phyloP scores from a whole-genome alignment of 306 rosid species.

The Castanea sativa region DNA sequence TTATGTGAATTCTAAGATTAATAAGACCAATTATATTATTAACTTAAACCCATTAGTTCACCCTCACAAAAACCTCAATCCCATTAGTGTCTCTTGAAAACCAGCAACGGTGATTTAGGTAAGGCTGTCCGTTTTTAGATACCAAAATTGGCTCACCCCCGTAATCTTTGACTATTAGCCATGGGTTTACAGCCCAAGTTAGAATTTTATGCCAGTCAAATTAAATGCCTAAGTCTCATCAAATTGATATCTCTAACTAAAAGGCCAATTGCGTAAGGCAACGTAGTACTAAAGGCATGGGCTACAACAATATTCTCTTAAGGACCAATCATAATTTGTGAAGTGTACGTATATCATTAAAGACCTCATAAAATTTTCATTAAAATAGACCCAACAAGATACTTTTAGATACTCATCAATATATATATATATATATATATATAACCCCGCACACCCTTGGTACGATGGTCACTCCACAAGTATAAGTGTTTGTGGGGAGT shows the following conservation, averaged over 20 bases:
- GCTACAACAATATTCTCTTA: background rate
- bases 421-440: too few species aligned
- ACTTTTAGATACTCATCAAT: too few species aligned
- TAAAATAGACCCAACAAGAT: too few species aligned
- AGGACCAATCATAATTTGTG: background rate
- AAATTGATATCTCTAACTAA: background rate
- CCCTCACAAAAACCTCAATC: background rate
- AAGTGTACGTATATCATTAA: background rate
- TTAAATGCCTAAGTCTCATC: background rate
- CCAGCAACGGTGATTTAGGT: constrained; percentile 25
- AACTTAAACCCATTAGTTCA: background rate
- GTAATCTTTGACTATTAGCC: background rate
- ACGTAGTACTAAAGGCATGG: background rate
- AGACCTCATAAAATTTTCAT: too few species aligned
- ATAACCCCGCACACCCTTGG: too few species aligned
- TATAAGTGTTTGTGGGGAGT: too few species aligned
- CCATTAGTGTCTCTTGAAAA: constrained; percentile 29
- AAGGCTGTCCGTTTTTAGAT: constrained; percentile 14
- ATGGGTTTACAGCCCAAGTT: background rate
- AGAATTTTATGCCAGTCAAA: background rate
- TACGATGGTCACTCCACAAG: too few species aligned
- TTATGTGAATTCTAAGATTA: constrained; percentile 1
- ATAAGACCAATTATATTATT: background rate
- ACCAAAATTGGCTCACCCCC: background rate
- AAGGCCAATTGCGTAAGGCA: background rate